Conservation (phyloP, 306 rosid genomes). For the Cyclanthera cordifolia region DNA sequence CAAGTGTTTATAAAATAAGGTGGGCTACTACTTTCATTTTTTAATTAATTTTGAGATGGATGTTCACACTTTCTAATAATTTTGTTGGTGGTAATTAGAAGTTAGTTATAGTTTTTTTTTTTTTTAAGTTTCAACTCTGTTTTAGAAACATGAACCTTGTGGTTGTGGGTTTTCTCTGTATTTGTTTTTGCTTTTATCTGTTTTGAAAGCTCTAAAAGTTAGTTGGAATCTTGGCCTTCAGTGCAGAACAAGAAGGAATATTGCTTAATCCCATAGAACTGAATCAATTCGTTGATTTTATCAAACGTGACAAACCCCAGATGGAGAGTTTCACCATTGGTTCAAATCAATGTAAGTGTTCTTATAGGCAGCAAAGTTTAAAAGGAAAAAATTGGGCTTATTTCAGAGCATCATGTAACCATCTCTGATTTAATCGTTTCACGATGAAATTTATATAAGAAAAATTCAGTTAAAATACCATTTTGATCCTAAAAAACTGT, state of each 20-base stretch:
- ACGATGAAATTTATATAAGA: background rate
- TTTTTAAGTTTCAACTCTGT: background rate
- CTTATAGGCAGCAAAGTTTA: slow-evolving; percentile 5
- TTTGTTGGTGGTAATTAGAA: background rate
- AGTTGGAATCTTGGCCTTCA: slow-evolving; percentile 25
- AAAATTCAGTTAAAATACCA: no score
- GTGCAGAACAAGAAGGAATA: slow-evolving; percentile 62
- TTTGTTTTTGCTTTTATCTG: slow-evolving; percentile 9
- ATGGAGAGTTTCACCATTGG: slow-evolving; percentile 46
- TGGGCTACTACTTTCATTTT: no score
- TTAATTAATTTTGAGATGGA: no score
- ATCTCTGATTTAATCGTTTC: background rate
- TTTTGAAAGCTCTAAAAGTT: slow-evolving; percentile 18
- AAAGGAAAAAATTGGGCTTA: background rate
- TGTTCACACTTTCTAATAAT: no score
- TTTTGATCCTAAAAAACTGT: no score
- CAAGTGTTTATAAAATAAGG: no score
- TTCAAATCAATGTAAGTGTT: slow-evolving; percentile 38
- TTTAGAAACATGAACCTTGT: background rate
- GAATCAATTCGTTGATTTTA: slow-evolving; percentile 35
- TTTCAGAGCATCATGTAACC: background rate
- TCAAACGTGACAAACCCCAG: slow-evolving; percentile 39
- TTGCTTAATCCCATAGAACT: slow-evolving; percentile 34
- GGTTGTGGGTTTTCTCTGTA: background rate
- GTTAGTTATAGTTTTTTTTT: background rate